These are phyloP conservation scores for Phytophthora idaei DNA, from an alignment of 352 stramenopile genomes.

Conservation along the genomic window DNA sequence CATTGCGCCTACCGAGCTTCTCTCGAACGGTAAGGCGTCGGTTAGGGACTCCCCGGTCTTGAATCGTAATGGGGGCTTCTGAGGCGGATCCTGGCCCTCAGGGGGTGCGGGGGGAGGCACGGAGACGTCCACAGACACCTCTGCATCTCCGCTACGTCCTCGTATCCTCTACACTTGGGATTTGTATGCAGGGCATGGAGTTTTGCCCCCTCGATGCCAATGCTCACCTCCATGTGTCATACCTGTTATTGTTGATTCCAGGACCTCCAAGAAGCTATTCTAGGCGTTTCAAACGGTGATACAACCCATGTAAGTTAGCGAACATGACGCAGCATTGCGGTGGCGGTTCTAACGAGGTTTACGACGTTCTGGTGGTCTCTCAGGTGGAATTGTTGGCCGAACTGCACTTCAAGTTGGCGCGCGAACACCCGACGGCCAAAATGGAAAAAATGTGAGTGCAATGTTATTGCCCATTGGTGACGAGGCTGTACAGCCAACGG, in stretches of 20 bases:
- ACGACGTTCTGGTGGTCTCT: slow-evolving; percentile 19
- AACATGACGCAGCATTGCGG: neutral
- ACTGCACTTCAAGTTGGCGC: slow-evolving; percentile 81
- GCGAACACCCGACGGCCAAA: slow-evolving; percentile 76
- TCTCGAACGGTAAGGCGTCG: slow-evolving; percentile 69
- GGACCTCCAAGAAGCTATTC: slow-evolving; percentile 71
- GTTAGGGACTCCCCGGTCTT: neutral
- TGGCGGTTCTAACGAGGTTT: slow-evolving; percentile 13
- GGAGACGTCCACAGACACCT: slow-evolving; percentile 1
- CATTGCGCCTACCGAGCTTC: slow-evolving; percentile 73
- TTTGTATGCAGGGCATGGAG: slow-evolving; percentile 35
- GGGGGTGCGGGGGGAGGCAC: slow-evolving; percentile 10
- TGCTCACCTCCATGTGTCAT: slow-evolving; percentile 30
- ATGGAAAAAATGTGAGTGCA: slow-evolving; percentile 78
- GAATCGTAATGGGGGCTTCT: neutral
- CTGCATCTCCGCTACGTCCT: slow-evolving; percentile 11
- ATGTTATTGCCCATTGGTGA: slow-evolving; percentile 2
- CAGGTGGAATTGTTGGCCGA: slow-evolving; percentile 78
- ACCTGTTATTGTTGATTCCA: slow-evolving; percentile 30
- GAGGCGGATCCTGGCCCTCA: slow-evolving; percentile 11
- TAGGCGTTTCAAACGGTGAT: slow-evolving; percentile 49
- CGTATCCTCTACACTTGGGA: slow-evolving; percentile 28
- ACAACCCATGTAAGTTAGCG: slow-evolving; percentile 48
- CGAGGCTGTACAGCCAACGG: slow-evolving; percentile 12
- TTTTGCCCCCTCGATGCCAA: slow-evolving; percentile 8